A percentile compares a stretch with the other conserved stretches of the same genome.
Conservation (phyloP, 106 monocot species). For the Acorus gramineus region DNA sequence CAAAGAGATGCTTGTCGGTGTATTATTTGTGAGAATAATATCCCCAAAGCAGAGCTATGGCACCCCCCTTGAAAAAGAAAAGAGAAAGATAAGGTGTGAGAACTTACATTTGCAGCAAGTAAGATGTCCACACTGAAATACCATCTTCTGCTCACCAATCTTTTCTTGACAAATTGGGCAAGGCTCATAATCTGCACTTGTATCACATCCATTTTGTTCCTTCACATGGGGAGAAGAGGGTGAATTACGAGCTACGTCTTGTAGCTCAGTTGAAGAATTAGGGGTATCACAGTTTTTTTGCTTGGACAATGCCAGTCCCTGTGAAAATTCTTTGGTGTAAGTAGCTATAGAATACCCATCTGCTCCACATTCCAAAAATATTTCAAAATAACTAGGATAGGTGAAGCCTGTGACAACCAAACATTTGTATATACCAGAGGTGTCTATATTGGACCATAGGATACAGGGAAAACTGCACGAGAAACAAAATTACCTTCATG, state of each 20-base stretch:
- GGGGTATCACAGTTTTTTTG: constrained; percentile 15
- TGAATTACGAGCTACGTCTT: constrained; percentile 13
- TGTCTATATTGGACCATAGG: too few relatives aligned
- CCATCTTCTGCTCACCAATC: constrained; percentile 66
- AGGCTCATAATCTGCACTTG: constrained; percentile 37
- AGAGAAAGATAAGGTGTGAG: neutral
- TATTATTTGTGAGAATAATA: too few relatives aligned
- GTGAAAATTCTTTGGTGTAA: neutral
- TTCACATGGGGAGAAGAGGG: constrained; percentile 10
- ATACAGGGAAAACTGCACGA: too few relatives aligned
- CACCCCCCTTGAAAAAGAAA: too few relatives aligned
- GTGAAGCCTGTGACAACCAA: neutral
- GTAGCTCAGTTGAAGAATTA: constrained; percentile 6
- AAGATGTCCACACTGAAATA: constrained; percentile 94
- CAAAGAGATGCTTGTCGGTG: too few relatives aligned
- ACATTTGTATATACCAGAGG: neutral
- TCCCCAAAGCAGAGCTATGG: too few relatives aligned
- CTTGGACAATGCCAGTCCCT: constrained; percentile 67
- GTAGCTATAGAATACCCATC: too few relatives aligned
- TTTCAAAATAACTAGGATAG: neutral
- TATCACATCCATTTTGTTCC: constrained; percentile 11
- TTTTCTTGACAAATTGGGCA: constrained; percentile 95
- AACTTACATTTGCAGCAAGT: constrained; percentile 95
- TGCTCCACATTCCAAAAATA: neutral
- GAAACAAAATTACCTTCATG: too few relatives aligned